A percentile compares a stretch with the other conserved stretches of the same genome.
Evolutionary conservation across 306 rosid species (phyloP).

Genomic region (Alnus rubra): DNA sequence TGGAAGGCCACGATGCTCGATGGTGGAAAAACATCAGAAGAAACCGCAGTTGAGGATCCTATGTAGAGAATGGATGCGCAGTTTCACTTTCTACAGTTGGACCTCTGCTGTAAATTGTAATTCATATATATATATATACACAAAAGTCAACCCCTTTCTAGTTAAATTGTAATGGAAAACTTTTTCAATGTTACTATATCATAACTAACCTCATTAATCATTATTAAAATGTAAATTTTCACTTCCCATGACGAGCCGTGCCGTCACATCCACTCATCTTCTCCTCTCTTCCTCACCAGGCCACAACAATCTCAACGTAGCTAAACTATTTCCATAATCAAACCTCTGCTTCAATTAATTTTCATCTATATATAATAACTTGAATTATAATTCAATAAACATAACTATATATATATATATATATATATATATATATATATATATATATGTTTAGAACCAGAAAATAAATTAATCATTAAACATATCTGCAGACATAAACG

Average conservation of each 20-base stretch:
- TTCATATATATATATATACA: background rate
- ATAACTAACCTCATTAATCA: conserved; percentile 41
- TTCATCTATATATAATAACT: too few species aligned
- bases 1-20: conserved; percentile 10
- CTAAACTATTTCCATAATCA: background rate
- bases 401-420: too few species aligned
- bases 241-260: conserved; percentile 62
- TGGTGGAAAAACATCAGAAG: conserved; percentile 25
- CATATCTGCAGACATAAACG: background rate
- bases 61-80: background rate
- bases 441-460: background rate
- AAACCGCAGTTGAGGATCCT: conserved; percentile 41
- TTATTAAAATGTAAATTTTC: conserved; percentile 36
- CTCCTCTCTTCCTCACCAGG: conserved; percentile 8
- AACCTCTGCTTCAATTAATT: too few species aligned
- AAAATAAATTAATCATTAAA: background rate
- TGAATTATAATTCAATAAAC: too few species aligned
- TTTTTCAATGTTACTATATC: conserved; percentile 21
- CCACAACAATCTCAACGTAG: background rate
- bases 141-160: conserved; percentile 50
- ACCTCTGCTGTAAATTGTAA: too few species aligned
- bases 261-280: conserved; percentile 55
- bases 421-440: too few species aligned
- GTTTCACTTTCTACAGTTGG: too few species aligned
- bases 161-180: conserved; percentile 16